Evolutionary conservation across 163 green algal species (phyloP).

Genomic region (Chloromonas sp.): DNA sequence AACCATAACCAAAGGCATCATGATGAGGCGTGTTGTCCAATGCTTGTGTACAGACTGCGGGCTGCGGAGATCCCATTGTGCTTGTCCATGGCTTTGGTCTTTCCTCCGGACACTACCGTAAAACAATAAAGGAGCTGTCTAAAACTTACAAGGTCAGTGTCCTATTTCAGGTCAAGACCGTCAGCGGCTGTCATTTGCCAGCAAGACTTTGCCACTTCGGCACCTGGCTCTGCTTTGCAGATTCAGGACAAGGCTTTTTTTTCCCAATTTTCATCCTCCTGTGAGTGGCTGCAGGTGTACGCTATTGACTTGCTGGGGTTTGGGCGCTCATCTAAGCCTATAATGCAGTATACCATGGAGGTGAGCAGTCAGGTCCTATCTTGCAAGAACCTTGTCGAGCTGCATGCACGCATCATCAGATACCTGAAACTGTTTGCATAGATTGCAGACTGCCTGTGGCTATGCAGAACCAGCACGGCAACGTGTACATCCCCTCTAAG

Average conservation of each 20-base stretch:
- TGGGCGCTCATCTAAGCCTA: constrained; percentile 65
- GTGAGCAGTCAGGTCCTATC: constrained; percentile 3
- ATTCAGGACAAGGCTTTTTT: neutral
- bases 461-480: too few species aligned
- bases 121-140: constrained; percentile 56
- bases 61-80: constrained; percentile 52
- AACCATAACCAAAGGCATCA: too few species aligned
- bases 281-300: constrained; percentile 52
- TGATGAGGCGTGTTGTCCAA: too few species aligned
- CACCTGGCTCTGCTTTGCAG: neutral
- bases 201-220: neutral
- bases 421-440: too few species aligned
- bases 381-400: neutral
- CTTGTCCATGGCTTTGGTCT: constrained; percentile 80
- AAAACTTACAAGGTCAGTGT: constrained; percentile 46
- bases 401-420: neutral
- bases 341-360: constrained; percentile 61
- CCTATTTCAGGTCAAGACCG: neutral
- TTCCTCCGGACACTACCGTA: constrained; percentile 50
- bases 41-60: constrained; percentile 9
- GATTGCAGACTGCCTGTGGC: too few species aligned
- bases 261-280: neutral
- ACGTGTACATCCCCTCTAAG: too few species aligned
- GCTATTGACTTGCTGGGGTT: constrained; percentile 79
- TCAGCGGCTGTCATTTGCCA: neutral